A percentile compares a stretch with the other conserved stretches of the same genome.
Evolutionary conservation across 352 stramenopile genomes (phyloP).

Genomic region (Phytophthora niederhauseri): DNA sequence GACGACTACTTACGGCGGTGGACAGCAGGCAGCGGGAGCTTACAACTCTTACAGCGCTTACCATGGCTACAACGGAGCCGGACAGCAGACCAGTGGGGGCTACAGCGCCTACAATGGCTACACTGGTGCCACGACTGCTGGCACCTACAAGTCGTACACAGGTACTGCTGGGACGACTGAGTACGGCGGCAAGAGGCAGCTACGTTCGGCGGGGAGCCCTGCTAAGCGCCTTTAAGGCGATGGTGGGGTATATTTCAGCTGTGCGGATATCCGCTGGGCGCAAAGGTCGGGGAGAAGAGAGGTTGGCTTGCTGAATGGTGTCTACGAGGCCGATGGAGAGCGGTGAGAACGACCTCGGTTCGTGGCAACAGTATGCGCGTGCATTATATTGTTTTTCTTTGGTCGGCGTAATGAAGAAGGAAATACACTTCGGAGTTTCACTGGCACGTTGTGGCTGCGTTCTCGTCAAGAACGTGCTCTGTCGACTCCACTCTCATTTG

Average conservation of each 20-base stretch:
- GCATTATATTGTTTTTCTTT: conserved; percentile 10
- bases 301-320: neutral
- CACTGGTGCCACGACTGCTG: neutral
- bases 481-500: too few species aligned
- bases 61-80: neutral
- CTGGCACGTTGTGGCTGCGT: neutral
- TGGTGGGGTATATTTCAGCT: neutral
- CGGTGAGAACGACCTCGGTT: neutral
- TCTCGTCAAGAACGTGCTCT: neutral
- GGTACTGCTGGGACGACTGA: neutral
- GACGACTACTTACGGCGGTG: neutral
- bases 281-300: neutral
- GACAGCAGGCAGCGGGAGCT: neutral
- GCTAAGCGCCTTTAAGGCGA: neutral
- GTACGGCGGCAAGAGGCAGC: neutral
- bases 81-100: too few species aligned
- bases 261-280: neutral
- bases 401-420: conserved; percentile 2
- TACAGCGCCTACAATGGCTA: conserved; percentile 7
- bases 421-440: conserved; percentile 7
- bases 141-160: neutral
- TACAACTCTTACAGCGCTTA: neutral
- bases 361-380: neutral
- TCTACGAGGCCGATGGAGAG: neutral
- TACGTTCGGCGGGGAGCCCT: neutral